Conservation (phyloP, 148 eudicot species). For the Rhododendron williamsianum region DNA sequence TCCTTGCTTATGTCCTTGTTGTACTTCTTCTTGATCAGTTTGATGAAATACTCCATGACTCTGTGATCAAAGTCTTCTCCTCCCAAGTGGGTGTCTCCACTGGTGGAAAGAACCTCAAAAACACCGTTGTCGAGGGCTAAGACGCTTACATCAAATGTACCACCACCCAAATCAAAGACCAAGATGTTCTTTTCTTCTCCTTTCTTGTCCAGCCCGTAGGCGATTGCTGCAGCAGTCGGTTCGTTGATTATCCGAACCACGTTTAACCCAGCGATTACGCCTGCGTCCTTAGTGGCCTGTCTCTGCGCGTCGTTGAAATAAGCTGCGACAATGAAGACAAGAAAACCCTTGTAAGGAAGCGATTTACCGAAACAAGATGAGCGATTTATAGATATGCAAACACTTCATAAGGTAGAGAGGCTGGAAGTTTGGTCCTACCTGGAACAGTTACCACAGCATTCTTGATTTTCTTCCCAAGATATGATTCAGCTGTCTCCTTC, state of each 20-base stretch:
- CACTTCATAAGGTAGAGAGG: not conserved
- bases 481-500: slow-evolving; percentile 51
- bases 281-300: slow-evolving; percentile 53
- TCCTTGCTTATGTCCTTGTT: slow-evolving; percentile 48
- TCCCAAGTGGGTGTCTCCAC: slow-evolving; percentile 54
- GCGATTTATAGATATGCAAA: not conserved
- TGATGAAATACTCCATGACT: slow-evolving; percentile 49
- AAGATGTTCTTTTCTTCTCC: slow-evolving; percentile 38
- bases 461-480: slow-evolving; percentile 32
- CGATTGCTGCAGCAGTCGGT: slow-evolving; percentile 49
- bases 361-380: not conserved
- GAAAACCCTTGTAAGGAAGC: not conserved
- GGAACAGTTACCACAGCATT: slow-evolving; percentile 51
- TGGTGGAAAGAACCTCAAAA: slow-evolving; percentile 49
- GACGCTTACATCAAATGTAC: slow-evolving; percentile 46
- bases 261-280: slow-evolving; percentile 39
- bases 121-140: slow-evolving; percentile 40
- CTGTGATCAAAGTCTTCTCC: slow-evolving; percentile 54
- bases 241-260: slow-evolving; percentile 45
- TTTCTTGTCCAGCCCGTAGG: slow-evolving; percentile 44
- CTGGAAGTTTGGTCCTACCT: slow-evolving; percentile 17
- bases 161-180: slow-evolving; percentile 55
- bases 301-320: slow-evolving; percentile 53
- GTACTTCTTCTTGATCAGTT: slow-evolving; percentile 40
- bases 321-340: slow-evolving; percentile 19